phyloP scores from a whole-genome alignment of 306 rosid species.

The Gillenia trifoliata region DNA sequence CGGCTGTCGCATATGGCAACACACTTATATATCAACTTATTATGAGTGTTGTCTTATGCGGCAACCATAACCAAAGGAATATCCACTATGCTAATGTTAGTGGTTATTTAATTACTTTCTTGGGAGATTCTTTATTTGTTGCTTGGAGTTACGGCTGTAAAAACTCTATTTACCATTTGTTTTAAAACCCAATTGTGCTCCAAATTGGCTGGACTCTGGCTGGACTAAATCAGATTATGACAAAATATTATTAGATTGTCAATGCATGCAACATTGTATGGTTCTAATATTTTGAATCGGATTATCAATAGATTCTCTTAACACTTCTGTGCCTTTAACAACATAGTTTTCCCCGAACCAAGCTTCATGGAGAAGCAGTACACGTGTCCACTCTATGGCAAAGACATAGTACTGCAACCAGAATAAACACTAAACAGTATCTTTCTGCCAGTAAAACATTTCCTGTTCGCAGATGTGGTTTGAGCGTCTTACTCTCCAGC shows the following conservation, averaged over 20 bases:
- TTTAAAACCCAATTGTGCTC: neutral
- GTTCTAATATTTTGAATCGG: neutral
- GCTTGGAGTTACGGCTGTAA: neutral
- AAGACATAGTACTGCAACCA: neutral
- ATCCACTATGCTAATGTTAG: neutral
- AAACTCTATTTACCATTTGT: neutral
- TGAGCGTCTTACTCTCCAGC: neutral
- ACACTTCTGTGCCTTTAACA: neutral
- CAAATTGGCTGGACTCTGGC: constrained; percentile 8
- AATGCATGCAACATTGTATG: neutral
- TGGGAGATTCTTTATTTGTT: neutral
- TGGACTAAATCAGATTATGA: neutral
- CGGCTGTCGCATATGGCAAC: too few relatives aligned
- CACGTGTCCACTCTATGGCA: neutral
- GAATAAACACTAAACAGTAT: neutral
- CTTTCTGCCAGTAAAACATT: neutral
- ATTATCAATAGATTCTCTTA: neutral
- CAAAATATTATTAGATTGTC: neutral
- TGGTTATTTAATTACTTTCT: neutral
- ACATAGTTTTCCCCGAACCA: neutral
- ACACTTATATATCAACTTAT: too few relatives aligned
- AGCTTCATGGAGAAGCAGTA: neutral
- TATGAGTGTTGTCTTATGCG: too few relatives aligned
- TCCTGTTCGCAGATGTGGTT: neutral
- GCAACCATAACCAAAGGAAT: too few relatives aligned